A percentile compares a stretch with the other conserved stretches of the same genome.
phyloP scores from a whole-genome alignment of 2,329 filamentous ascomycete species.

The Dothistroma pini region DNA sequence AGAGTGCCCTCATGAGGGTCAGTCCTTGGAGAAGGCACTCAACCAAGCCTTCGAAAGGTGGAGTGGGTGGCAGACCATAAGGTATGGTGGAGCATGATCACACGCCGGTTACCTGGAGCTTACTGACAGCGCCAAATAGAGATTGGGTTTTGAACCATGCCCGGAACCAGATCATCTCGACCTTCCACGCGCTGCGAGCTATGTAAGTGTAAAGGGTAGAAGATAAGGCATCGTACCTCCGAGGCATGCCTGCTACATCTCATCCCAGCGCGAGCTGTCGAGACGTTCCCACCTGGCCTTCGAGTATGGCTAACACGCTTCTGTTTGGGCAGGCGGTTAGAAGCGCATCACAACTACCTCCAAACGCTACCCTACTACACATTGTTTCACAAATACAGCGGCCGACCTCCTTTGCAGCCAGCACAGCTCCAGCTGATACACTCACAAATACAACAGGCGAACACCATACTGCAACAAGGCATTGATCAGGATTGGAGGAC shows the following conservation, averaged over 20 bases:
- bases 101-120: background rate
- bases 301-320: too few relatives aligned
- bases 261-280: too few relatives aligned
- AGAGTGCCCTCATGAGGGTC: constrained; percentile 35
- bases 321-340: background rate
- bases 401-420: constrained; percentile 43
- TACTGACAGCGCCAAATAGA: constrained; percentile 28
- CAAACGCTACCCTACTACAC: constrained; percentile 45
- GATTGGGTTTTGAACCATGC: constrained; percentile 48
- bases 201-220: constrained; percentile 32
- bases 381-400: constrained; percentile 45
- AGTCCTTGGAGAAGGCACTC: constrained; percentile 32
- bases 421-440: constrained; percentile 41
- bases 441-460: constrained; percentile 58
- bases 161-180: constrained; percentile 43
- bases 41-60: constrained; percentile 33
- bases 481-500: constrained; percentile 77
- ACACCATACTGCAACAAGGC: constrained; percentile 64
- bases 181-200: constrained; percentile 41
- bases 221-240: too few relatives aligned
- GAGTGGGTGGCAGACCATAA: constrained; percentile 27
- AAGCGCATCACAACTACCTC: constrained; percentile 43
- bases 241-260: too few relatives aligned
- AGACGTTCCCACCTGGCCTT: too few relatives aligned
- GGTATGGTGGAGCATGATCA: constrained; percentile 21